phyloP scores from a whole-genome alignment of 331 rosid species.

The Prunus yedoensis region DNA sequence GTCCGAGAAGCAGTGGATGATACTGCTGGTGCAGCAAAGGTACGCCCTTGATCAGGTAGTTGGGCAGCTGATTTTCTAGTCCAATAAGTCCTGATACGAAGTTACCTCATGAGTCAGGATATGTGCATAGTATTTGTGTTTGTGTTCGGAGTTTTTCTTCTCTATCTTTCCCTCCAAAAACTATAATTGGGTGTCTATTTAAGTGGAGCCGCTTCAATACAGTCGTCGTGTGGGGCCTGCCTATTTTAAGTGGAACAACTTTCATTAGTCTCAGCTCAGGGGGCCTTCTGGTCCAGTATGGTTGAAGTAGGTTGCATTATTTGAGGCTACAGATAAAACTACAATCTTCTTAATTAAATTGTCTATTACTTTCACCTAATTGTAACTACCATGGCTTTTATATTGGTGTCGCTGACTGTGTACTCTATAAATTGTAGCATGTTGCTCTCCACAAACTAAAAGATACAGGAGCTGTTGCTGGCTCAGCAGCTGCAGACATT shows the following conservation, averaged over 20 bases:
- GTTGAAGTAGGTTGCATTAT: background rate
- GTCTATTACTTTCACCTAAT: background rate
- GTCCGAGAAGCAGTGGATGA: slow-evolving; percentile 91
- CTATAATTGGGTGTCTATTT: slow-evolving; percentile 6
- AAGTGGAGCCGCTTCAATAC: background rate
- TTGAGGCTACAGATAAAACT: background rate
- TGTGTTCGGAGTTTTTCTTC: background rate
- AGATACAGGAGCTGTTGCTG: slow-evolving; percentile 94
- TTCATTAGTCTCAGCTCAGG: background rate
- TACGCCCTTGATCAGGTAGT: slow-evolving; percentile 35
- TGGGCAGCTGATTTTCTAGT: slow-evolving; percentile 19
- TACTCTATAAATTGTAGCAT: slow-evolving; percentile 48
- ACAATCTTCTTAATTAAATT: background rate
- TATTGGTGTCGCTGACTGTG: slow-evolving; percentile 32
- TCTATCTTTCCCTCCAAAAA: slow-evolving; percentile 1
- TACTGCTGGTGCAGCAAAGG: slow-evolving; percentile 99
- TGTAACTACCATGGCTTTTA: background rate
- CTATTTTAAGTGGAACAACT: background rate
- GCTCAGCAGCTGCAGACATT: slow-evolving; percentile 71
- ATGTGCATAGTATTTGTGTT: slow-evolving; percentile 12
- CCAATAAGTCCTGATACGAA: slow-evolving; percentile 11
- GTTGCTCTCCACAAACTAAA: slow-evolving; percentile 63
- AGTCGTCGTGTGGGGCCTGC: background rate
- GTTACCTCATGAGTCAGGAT: background rate
- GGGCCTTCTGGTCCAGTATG: background rate